Percentiles rank a stretch among this genome's conserved stretches.
Conservation (phyloP, 2,329 filamentous ascomycete genomes). For the Alternaria consortialis region DNA sequence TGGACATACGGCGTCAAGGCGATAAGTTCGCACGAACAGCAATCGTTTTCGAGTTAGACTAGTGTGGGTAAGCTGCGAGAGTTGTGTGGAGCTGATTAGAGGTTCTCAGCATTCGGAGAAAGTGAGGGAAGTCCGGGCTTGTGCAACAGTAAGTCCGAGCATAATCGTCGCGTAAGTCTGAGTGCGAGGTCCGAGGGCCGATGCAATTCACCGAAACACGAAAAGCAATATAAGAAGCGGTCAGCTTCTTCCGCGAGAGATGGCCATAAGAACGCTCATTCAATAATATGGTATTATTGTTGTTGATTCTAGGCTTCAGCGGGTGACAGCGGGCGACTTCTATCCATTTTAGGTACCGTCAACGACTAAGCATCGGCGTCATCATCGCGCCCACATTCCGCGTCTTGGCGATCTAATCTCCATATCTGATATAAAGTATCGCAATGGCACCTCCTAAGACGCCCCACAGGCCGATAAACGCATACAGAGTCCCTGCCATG, state of each 20-base stretch:
- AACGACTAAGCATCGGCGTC: slow-evolving; percentile 19
- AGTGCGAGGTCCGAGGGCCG: slow-evolving; percentile 5
- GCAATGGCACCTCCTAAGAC: slow-evolving; percentile 33
- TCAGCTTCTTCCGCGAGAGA: neutral
- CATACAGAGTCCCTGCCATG: slow-evolving; percentile 50
- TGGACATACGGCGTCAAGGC: neutral
- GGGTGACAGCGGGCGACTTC: neutral
- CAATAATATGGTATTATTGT: no score
- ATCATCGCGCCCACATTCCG: slow-evolving; percentile 39
- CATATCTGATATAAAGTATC: slow-evolving; percentile 45
- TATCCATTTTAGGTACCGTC: slow-evolving; percentile 1
- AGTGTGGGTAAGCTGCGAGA: neutral
- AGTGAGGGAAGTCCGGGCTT: slow-evolving; percentile 1
- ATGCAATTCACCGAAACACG: slow-evolving; percentile 6
- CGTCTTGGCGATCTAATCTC: slow-evolving; percentile 50
- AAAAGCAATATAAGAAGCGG: slow-evolving; percentile 5
- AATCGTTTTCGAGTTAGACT: neutral
- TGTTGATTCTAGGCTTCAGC: neutral
- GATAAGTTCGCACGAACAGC: neutral
- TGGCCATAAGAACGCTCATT: neutral
- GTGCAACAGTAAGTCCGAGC: neutral
- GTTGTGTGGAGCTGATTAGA: slow-evolving; percentile 8
- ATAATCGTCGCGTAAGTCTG: slow-evolving; percentile 1
- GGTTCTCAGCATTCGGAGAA: slow-evolving; percentile 5
- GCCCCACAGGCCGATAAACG: slow-evolving; percentile 36